A percentile compares a stretch with the other conserved stretches of the same genome.
Conservation (phyloP, 495 filamentous ascomycete genomes). For the Talaromyces adpressus region DNA sequence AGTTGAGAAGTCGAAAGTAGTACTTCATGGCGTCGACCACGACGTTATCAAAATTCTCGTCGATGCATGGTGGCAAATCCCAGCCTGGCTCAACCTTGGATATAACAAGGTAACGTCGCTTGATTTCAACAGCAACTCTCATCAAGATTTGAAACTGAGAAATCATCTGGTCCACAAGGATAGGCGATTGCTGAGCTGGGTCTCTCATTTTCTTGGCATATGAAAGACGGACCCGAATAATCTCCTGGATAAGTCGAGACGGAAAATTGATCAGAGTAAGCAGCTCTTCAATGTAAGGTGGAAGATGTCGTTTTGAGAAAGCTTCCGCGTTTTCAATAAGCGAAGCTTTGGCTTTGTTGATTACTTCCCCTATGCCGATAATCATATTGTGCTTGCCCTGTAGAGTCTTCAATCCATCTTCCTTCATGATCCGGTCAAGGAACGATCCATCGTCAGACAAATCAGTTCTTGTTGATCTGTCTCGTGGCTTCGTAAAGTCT, state of each 20-base stretch:
- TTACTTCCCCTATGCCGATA: constrained; percentile 71
- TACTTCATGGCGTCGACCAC: constrained; percentile 92
- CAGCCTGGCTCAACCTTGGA: constrained; percentile 86
- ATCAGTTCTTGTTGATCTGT: constrained; percentile 45
- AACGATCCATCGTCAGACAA: constrained; percentile 86
- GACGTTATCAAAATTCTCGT: constrained; percentile 94
- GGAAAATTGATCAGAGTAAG: constrained; percentile 96
- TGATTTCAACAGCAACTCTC: constrained; percentile 84
- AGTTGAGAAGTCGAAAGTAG: constrained; percentile 95
- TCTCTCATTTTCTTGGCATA: constrained; percentile 95
- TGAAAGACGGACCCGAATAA: constrained; percentile 85
- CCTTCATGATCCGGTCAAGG: constrained; percentile 94
- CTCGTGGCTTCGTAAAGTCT: constrained; percentile 66
- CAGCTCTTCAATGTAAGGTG: constrained; percentile 94
- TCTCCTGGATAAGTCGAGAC: constrained; percentile 89
- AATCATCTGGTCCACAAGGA: constrained; percentile 96
- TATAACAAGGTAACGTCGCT: constrained; percentile 76
- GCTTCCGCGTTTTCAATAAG: constrained; percentile 79
- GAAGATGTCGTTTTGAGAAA: constrained; percentile 86
- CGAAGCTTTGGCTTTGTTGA: constrained; percentile 86
- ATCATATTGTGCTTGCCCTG: constrained; percentile 81
- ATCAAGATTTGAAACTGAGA: constrained; percentile 91
- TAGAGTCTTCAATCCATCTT: constrained; percentile 86
- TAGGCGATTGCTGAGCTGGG: constrained; percentile 70
- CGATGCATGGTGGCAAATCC: constrained; percentile 93